phyloP scores from a whole-genome alignment of 1,284 basidiomycete genomes.

The Wallemia mellicola region DNA sequence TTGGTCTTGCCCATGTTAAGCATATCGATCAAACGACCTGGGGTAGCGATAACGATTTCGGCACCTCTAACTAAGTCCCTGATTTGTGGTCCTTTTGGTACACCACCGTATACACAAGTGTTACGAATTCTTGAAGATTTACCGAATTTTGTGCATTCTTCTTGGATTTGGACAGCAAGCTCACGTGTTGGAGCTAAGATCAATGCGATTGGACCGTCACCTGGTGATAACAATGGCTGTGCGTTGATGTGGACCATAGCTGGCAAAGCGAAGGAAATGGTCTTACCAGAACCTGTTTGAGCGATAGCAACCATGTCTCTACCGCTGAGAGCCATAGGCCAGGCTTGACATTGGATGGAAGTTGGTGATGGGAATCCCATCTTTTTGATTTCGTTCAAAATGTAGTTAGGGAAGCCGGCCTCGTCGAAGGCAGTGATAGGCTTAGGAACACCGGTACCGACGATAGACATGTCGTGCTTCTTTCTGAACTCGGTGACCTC shows the following conservation, averaged over 20 bases:
- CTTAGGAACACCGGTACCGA: constrained; percentile 62
- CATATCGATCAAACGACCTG: constrained; percentile 24
- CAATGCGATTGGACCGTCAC: constrained; percentile 88
- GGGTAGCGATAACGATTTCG: constrained; percentile 53
- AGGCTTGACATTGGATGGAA: constrained; percentile 90
- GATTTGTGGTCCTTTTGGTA: constrained; percentile 92
- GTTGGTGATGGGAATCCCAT: constrained; percentile 74
- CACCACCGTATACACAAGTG: constrained; percentile 93
- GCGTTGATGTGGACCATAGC: constrained; percentile 99
- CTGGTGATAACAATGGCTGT: constrained; percentile 71
- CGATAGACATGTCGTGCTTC: constrained; percentile 69
- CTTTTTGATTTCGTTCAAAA: constrained; percentile 69
- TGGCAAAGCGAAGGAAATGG: constrained; percentile 87
- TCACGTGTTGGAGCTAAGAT: constrained; percentile 94
- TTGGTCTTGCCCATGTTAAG: constrained; percentile 87
- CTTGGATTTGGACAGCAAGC: constrained; percentile 92
- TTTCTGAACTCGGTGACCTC: constrained; percentile 70
- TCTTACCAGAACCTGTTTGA: constrained; percentile 88
- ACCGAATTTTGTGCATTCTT: constrained; percentile 95
- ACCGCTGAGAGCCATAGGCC: constrained; percentile 88
- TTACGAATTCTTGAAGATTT: constrained; percentile 89
- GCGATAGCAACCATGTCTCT: constrained; percentile 89
- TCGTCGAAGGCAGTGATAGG: constrained; percentile 82
- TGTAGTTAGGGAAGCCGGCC: constrained; percentile 81
- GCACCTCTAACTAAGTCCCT: constrained; percentile 88